phyloP scores from a whole-genome alignment of 495 filamentous ascomycete genomes.

The Pyrenopolyporus hunteri region DNA sequence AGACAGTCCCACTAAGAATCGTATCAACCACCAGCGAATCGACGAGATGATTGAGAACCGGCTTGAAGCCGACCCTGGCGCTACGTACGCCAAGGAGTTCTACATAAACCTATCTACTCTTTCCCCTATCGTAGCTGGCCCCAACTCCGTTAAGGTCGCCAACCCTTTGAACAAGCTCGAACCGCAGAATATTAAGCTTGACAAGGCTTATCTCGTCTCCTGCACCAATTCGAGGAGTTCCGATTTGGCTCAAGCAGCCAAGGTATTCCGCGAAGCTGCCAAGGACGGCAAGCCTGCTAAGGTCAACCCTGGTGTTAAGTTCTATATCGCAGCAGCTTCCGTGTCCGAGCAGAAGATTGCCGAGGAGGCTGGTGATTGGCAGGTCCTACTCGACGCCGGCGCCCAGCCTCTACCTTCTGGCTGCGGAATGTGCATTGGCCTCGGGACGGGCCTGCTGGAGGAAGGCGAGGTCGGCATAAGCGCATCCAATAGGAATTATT shows the following conservation, averaged over 20 bases:
- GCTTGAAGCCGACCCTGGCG: constrained; percentile 74
- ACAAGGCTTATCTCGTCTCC: constrained; percentile 89
- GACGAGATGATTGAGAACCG: constrained; percentile 73
- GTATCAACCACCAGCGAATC: constrained; percentile 72
- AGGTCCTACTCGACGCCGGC: constrained; percentile 79
- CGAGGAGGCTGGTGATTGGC: constrained; percentile 87
- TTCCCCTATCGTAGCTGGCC: constrained; percentile 85
- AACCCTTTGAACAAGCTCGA: constrained; percentile 81
- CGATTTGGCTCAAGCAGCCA: constrained; percentile 81
- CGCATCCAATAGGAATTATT: constrained; percentile 90
- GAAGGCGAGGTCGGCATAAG: constrained; percentile 88
- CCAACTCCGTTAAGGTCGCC: constrained; percentile 88
- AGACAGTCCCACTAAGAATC: constrained; percentile 42
- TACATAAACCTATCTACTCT: constrained; percentile 69
- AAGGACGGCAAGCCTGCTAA: constrained; percentile 64
- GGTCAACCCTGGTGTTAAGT: constrained; percentile 77
- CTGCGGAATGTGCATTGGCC: constrained; percentile 90
- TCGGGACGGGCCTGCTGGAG: constrained; percentile 83
- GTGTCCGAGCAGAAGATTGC: constrained; percentile 77
- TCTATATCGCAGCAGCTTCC: constrained; percentile 93
- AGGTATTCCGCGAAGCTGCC: constrained; percentile 82
- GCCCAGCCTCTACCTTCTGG: constrained; percentile 76
- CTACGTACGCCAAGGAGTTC: constrained; percentile 82
- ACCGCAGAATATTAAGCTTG: constrained; percentile 70
- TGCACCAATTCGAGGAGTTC: constrained; percentile 90